A percentile compares a stretch with the other conserved stretches of the same genome.
phyloP scores from a whole-genome alignment of 1,284 basidiomycete genomes.

The Sporisorium iseilematis-ciliati region DNA sequence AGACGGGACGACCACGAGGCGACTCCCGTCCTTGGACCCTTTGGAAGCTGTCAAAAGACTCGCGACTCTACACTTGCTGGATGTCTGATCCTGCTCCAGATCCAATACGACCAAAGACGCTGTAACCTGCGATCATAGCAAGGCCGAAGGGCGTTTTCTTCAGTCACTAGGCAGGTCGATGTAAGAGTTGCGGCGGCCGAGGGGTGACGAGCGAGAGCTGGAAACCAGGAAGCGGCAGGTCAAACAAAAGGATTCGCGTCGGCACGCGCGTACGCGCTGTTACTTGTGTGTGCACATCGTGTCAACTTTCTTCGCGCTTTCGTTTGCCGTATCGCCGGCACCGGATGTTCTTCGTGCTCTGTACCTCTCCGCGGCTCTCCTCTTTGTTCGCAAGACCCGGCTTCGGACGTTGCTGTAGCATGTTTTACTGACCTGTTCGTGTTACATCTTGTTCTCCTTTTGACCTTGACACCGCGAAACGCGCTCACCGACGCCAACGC shows the following conservation, averaged over 20 bases:
- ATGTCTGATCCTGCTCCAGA: background rate
- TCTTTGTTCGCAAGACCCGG: background rate
- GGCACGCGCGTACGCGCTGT: background rate
- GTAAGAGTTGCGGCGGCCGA: too few relatives aligned
- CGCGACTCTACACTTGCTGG: background rate
- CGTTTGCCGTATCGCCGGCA: background rate
- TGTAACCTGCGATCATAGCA: too few relatives aligned
- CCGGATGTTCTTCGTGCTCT: background rate
- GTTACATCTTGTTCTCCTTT: slow-evolving; percentile 10
- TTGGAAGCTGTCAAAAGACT: slow-evolving; percentile 7
- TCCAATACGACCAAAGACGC: background rate
- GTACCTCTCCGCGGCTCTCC: background rate
- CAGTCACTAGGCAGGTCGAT: too few relatives aligned
- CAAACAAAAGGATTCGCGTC: background rate
- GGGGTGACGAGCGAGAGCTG: too few relatives aligned
- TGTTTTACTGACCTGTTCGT: background rate
- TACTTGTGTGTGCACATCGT: background rate
- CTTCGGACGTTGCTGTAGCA: background rate
- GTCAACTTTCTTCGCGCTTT: background rate
- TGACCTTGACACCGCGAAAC: slow-evolving; percentile 2
- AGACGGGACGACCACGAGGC: slow-evolving; percentile 5
- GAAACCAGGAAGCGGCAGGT: too few relatives aligned
- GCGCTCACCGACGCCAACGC: slow-evolving; percentile 28
- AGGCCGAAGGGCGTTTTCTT: too few relatives aligned
- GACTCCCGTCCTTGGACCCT: slow-evolving; percentile 1